A percentile compares a stretch with the other conserved stretches of the same genome.
phyloP scores from a whole-genome alignment of 371 early-diverging fungal genomes.

The Capillidium heterosporum region DNA sequence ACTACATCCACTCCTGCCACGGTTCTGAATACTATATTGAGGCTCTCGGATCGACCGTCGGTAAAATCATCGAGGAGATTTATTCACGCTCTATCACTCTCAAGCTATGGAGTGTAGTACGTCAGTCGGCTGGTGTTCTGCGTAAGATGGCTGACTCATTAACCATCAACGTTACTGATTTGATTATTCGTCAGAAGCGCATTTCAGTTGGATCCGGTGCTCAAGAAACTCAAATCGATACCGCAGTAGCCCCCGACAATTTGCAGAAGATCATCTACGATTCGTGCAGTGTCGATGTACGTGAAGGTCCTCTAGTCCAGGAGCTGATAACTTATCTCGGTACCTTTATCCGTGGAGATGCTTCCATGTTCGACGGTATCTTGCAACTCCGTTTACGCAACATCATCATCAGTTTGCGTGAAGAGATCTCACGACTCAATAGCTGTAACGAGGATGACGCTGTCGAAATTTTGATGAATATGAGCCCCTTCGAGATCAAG shows the following conservation, averaged over 20 bases:
- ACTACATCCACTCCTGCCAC: conserved; percentile 58
- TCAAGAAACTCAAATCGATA: conserved; percentile 38
- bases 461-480: conserved; percentile 58
- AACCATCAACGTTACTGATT: conserved; percentile 63
- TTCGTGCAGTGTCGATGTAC: conserved; percentile 44
- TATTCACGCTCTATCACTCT: conserved; percentile 54
- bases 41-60: conserved; percentile 31
- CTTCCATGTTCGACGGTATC: conserved; percentile 64
- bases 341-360: conserved; percentile 45
- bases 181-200: conserved; percentile 63
- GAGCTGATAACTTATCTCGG: conserved; percentile 67
- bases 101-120: conserved; percentile 64
- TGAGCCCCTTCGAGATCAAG: conserved; percentile 64
- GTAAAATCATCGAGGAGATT: conserved; percentile 54
- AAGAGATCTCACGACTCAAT: conserved; percentile 56
- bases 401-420: conserved; percentile 66
- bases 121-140: conserved; percentile 62
- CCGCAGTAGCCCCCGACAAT: conserved; percentile 48
- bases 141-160: conserved; percentile 52
- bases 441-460: conserved; percentile 62
- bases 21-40: conserved; percentile 31
- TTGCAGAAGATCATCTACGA: conserved; percentile 39
- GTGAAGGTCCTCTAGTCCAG: conserved; percentile 69
- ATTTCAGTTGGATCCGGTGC: conserved; percentile 57
- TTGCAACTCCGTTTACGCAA: conserved; percentile 61